phyloP scores from a whole-genome alignment of 2,329 filamentous ascomycete species.

The Monosporascus sp. region DNA sequence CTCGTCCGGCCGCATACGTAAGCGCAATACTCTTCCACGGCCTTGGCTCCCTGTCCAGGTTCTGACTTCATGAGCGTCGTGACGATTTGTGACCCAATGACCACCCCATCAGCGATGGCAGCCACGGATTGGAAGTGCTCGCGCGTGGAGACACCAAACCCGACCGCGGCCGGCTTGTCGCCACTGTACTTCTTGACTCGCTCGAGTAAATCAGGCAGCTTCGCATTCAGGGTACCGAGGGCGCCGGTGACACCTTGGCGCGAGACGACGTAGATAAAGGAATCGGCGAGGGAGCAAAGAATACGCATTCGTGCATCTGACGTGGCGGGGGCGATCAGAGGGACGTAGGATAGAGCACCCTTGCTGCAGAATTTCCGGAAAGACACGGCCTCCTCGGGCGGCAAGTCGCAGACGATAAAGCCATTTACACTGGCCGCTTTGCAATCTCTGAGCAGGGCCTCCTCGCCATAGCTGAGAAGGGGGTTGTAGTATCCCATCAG shows the following conservation, averaged over 20 bases:
- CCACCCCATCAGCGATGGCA: constrained; percentile 83
- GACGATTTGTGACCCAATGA: constrained; percentile 94
- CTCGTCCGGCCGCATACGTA: constrained; percentile 50
- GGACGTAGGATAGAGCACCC: constrained; percentile 86
- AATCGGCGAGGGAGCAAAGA: constrained; percentile 93
- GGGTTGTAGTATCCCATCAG: constrained; percentile 99
- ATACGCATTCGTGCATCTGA: constrained; percentile 92
- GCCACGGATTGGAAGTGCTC: constrained; percentile 89
- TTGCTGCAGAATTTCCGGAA: constrained; percentile 81
- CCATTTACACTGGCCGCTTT: constrained; percentile 83
- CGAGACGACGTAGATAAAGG: constrained; percentile 98
- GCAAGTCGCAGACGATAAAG: constrained; percentile 94
- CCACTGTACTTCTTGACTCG: constrained; percentile 91
- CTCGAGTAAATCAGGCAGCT: constrained; percentile 74
- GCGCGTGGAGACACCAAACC: constrained; percentile 91
- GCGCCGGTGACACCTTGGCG: constrained; percentile 96
- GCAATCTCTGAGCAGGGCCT: constrained; percentile 78
- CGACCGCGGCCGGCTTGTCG: constrained; percentile 84
- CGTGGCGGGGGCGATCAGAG: constrained; percentile 91
- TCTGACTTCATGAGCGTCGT: constrained; percentile 68
- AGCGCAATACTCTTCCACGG: constrained; percentile 82
- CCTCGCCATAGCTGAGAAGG: constrained; percentile 88
- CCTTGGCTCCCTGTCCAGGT: constrained; percentile 60
- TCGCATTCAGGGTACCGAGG: constrained; percentile 72
- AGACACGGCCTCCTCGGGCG: constrained; percentile 89